A percentile compares a stretch with the other conserved stretches of the same genome.
Conservation (phyloP, 768 basidiomycete species). For the Mycena metata region DNA sequence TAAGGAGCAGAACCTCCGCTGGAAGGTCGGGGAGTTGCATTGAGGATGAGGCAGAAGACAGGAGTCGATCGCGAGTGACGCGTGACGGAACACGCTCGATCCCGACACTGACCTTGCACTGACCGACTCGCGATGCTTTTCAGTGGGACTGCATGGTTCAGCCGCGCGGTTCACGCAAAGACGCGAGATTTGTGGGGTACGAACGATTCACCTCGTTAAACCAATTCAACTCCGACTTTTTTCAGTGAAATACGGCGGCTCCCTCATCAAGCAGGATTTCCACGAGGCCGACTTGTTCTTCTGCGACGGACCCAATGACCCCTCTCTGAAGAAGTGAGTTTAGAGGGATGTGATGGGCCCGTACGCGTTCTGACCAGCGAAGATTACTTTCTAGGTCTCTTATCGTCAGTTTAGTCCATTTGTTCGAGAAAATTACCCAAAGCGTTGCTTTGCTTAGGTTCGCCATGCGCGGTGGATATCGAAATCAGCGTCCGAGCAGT, state of each 20-base stretch:
- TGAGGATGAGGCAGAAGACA: not conserved
- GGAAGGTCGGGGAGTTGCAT: not conserved
- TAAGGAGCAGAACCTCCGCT: not conserved
- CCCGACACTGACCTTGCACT: not conserved
- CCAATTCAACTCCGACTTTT: not conserved
- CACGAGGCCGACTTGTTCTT: slow-evolving; percentile 21
- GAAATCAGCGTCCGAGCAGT: slow-evolving; percentile 33
- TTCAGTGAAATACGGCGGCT: slow-evolving; percentile 30
- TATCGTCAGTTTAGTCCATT: slow-evolving; percentile 12
- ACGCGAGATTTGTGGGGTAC: slow-evolving; percentile 26
- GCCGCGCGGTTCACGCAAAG: slow-evolving; percentile 23
- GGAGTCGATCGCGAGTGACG: not conserved
- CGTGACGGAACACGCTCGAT: not conserved
- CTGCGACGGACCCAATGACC: slow-evolving; percentile 29
- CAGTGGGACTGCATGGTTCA: slow-evolving; percentile 28
- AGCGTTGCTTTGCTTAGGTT: slow-evolving; percentile 14
- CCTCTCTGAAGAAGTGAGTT: slow-evolving; percentile 27
- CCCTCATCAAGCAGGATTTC: slow-evolving; percentile 24
- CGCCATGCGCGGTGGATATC: slow-evolving; percentile 37
- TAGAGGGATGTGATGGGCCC: not conserved
- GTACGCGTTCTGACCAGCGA: not conserved
- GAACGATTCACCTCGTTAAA: not conserved
- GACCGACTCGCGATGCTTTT: slow-evolving; percentile 21
- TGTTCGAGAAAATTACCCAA: not conserved
- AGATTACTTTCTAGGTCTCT: slow-evolving; percentile 36